phyloP scores from a whole-genome alignment of 1,284 basidiomycete species.

The Fomes fomentarius region DNA sequence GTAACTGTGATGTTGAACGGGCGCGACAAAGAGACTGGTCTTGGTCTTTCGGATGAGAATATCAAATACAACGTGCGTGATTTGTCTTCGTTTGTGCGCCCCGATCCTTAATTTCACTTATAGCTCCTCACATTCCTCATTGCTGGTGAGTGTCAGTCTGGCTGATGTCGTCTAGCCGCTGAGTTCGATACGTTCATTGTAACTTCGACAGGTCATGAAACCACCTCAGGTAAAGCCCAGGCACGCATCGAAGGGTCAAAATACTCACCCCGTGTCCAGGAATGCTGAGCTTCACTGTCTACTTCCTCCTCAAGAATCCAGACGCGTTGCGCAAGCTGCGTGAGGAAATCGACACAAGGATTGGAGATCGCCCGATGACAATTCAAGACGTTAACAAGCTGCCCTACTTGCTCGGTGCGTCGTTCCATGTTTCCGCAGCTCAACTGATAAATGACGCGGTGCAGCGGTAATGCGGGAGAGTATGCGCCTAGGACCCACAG shows the following conservation, averaged over 20 bases:
- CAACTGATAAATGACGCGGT: too few species aligned
- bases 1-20: constrained; percentile 48
- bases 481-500: constrained; percentile 47
- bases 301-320: constrained; percentile 50
- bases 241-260: too few species aligned
- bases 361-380: constrained; percentile 40
- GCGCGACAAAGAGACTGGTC: constrained; percentile 46
- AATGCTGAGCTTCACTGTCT: constrained; percentile 42
- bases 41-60: constrained; percentile 42
- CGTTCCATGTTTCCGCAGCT: too few species aligned
- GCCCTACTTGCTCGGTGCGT: constrained; percentile 44
- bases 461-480: constrained; percentile 50
- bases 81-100: not conserved
- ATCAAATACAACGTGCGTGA: constrained; percentile 46
- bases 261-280: too few species aligned
- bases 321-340: constrained; percentile 45
- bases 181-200: not conserved
- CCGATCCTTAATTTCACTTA: not conserved
- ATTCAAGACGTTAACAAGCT: constrained; percentile 45
- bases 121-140: constrained; percentile 55
- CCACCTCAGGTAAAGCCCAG: constrained; percentile 45
- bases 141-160: constrained; percentile 36
- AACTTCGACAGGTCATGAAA: constrained; percentile 52
- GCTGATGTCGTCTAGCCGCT: too few species aligned
- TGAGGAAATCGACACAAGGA: constrained; percentile 47